These are phyloP conservation scores for Gyromitra esculenta DNA, from an alignment of 2,329 filamentous ascomycete genomes.

Conservation along the genomic window DNA sequence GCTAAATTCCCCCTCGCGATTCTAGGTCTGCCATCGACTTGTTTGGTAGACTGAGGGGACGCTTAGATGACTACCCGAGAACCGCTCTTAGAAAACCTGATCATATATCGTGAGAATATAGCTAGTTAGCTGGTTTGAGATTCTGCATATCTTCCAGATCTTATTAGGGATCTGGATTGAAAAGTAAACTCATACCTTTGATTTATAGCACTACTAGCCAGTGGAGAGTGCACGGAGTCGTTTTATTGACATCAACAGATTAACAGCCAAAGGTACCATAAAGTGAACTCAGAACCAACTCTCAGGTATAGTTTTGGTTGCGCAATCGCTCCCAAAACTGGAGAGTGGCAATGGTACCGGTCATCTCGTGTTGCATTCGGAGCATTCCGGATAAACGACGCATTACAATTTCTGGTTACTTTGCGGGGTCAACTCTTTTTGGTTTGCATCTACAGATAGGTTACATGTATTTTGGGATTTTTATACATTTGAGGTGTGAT, in stretches of 20 bases:
- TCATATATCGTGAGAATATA: not conserved
- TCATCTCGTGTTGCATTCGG: slow-evolving; percentile 6
- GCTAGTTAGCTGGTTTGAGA: not conserved
- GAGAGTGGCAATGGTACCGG: not conserved
- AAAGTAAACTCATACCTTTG: not conserved
- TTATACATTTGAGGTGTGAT: not conserved
- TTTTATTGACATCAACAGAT: not conserved
- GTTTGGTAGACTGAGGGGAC: not conserved
- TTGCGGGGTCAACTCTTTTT: slow-evolving; percentile 21
- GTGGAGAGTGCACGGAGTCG: not conserved
- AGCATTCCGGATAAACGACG: slow-evolving; percentile 24
- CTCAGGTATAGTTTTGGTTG: not conserved
- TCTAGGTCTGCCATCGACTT: not conserved
- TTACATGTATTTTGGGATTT: not conserved
- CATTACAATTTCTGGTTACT: not conserved
- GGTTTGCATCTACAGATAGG: not conserved
- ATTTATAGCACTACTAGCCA: not conserved
- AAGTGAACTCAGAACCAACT: not conserved
- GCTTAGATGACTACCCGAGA: not conserved
- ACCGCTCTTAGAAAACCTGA: not conserved
- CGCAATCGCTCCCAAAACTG: not conserved
- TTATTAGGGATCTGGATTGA: too few species aligned
- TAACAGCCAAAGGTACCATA: not conserved
- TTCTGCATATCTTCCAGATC: too few species aligned
- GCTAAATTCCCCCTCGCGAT: slow-evolving; percentile 15